Evolutionary conservation across 495 filamentous ascomycete species (phyloP).

Genomic region (Chaetomidium leptoderma): DNA sequence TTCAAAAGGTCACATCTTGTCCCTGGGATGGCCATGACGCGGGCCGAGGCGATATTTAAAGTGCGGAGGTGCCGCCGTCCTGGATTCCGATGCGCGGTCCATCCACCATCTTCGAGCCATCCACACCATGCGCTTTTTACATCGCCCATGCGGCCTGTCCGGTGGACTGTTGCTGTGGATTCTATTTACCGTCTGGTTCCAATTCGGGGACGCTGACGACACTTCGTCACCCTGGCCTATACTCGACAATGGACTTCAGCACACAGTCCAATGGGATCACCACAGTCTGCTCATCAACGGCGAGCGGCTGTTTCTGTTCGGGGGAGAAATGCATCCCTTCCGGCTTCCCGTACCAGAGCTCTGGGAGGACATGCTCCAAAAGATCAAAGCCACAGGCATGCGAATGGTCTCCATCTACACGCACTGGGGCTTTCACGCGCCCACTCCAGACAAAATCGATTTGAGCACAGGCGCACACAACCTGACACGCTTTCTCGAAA

Average conservation of each 20-base stretch:
- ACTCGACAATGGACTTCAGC: conserved; percentile 48
- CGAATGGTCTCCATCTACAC: conserved; percentile 71
- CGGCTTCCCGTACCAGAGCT: conserved; percentile 68
- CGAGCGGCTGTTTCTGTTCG: conserved; percentile 66
- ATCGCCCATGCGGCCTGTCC: no score
- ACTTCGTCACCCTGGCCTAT: conserved; percentile 38
- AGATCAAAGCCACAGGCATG: conserved; percentile 73
- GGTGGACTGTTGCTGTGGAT: no score
- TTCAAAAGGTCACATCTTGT: no score
- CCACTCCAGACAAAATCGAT: conserved; percentile 48
- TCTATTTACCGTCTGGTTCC: no score
- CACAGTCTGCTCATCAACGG: conserved; percentile 70
- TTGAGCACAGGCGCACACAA: conserved; percentile 54
- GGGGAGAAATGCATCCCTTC: conserved; percentile 69
- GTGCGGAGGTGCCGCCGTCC: no score
- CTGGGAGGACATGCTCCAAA: conserved; percentile 73
- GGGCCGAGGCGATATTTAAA: no score
- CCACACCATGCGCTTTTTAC: no score
- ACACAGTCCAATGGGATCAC: conserved; percentile 56
- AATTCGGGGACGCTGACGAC: not conserved
- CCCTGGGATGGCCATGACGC: no score
- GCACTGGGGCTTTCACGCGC: conserved; percentile 61
- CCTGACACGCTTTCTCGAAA: conserved; percentile 37
- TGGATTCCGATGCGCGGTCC: no score
- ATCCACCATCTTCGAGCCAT: no score